phyloP scores from a whole-genome alignment of 2,329 filamentous ascomycete genomes.

The Fusarium robinianum region DNA sequence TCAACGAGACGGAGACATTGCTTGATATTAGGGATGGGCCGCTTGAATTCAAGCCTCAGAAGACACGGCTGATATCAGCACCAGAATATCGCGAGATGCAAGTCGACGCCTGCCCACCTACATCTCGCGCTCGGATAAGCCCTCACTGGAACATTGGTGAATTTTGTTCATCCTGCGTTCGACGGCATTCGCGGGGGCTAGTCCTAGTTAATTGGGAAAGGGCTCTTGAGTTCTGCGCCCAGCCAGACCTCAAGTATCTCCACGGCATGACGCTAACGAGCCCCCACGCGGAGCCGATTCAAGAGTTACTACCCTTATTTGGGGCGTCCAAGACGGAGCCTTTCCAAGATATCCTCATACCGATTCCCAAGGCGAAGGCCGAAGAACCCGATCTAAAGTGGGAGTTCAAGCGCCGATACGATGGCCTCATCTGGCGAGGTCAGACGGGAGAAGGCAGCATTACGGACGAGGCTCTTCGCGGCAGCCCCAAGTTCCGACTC shows the following conservation, averaged over 20 bases:
- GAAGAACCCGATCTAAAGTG: constrained; percentile 50
- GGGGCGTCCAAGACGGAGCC: constrained; percentile 72
- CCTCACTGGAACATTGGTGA: constrained; percentile 66
- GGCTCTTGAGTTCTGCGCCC: constrained; percentile 71
- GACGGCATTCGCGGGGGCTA: constrained; percentile 67
- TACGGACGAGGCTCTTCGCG: constrained; percentile 60
- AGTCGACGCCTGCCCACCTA: constrained; percentile 62
- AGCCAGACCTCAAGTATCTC: constrained; percentile 74
- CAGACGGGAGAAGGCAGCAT: constrained; percentile 61
- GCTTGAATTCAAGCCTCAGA: not conserved
- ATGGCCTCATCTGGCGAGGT: constrained; percentile 76
- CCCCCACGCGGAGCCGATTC: constrained; percentile 63
- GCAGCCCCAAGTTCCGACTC: constrained; percentile 72
- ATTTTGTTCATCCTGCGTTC: constrained; percentile 66
- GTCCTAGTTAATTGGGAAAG: constrained; percentile 69
- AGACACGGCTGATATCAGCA: constrained; percentile 25
- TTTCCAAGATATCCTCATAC: constrained; percentile 78
- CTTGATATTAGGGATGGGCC: not conserved
- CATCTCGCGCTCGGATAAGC: constrained; percentile 61
- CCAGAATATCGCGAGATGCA: constrained; percentile 48
- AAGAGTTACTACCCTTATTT: constrained; percentile 73
- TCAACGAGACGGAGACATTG: constrained; percentile 2
- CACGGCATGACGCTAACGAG: constrained; percentile 75
- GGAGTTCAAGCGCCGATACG: constrained; percentile 64
- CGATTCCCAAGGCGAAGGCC: constrained; percentile 52